A percentile compares a stretch with the other conserved stretches of the same genome.
Conservation (phyloP, 352 stramenopile species). For the Globisporangium abappressorium region DNA sequence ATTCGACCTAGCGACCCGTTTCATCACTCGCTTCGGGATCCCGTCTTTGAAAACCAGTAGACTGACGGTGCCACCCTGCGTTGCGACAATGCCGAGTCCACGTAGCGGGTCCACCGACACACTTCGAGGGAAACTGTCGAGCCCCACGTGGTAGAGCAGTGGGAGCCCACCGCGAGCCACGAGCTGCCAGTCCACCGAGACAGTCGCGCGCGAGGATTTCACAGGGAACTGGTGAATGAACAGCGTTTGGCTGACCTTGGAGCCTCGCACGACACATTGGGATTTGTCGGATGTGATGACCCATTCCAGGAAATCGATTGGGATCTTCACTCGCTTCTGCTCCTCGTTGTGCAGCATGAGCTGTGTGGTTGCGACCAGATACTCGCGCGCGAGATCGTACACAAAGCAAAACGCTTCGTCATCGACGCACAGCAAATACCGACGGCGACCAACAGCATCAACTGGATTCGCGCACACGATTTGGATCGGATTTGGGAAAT, state of each 20-base stretch:
- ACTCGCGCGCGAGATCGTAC: slow-evolving; percentile 26
- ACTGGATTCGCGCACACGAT: slow-evolving; percentile 8
- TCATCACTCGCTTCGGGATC: slow-evolving; percentile 15
- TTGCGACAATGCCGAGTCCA: slow-evolving; percentile 34
- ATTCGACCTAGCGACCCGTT: not conserved
- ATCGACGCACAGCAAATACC: slow-evolving; percentile 35
- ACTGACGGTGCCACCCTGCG: slow-evolving; percentile 23
- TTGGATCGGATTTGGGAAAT: slow-evolving; percentile 20
- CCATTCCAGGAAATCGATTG: slow-evolving; percentile 18
- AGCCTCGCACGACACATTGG: slow-evolving; percentile 29
- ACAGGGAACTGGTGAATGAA: slow-evolving; percentile 48
- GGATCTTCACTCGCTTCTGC: not conserved
- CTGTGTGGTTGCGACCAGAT: slow-evolving; percentile 36
- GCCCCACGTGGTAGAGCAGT: slow-evolving; percentile 23
- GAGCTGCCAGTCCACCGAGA: slow-evolving; percentile 41
- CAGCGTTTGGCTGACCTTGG: slow-evolving; percentile 22
- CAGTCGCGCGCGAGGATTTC: slow-evolving; percentile 22
- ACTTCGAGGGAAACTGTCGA: slow-evolving; percentile 28
- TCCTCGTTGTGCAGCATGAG: slow-evolving; percentile 22
- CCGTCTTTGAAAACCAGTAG: slow-evolving; percentile 34
- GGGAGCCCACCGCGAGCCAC: slow-evolving; percentile 37
- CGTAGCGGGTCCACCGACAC: slow-evolving; percentile 42
- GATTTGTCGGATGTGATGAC: not conserved
- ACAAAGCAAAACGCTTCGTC: slow-evolving; percentile 43
- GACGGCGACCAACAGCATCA: not conserved